These are phyloP conservation scores for Azolla pinnata DNA, from an alignment of 75 land plant genomes.

Conservation along the genomic window DNA sequence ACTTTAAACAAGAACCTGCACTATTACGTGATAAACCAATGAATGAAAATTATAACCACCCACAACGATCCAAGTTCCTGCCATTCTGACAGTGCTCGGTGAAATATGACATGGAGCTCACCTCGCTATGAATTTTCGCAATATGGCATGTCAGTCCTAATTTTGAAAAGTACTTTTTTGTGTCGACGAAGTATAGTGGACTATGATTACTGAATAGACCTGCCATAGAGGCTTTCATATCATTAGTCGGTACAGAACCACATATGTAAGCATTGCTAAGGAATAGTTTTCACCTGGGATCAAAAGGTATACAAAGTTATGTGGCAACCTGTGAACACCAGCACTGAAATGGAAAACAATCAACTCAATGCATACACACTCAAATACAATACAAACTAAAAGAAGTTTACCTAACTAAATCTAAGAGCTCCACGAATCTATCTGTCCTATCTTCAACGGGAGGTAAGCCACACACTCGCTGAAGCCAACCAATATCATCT, in stretches of 20 bases:
- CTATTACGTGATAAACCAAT: neutral
- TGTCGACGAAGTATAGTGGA: conserved; percentile 78
- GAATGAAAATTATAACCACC: neutral
- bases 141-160: conserved; percentile 90
- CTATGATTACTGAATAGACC: conserved; percentile 47
- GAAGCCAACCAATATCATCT: conserved; percentile 38
- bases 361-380: neutral
- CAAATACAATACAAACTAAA: neutral
- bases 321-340: conserved; percentile 28
- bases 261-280: neutral
- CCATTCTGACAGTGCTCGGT: neutral
- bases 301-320: conserved; percentile 25
- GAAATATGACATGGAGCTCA: conserved; percentile 5
- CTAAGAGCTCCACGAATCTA: conserved; percentile 8
- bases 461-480: conserved; percentile 13
- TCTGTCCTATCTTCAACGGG: conserved; percentile 34
- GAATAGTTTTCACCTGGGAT: conserved; percentile 16
- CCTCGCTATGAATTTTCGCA: conserved; percentile 97
- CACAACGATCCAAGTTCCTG: neutral
- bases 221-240: conserved; percentile 2
- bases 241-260: neutral
- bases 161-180: conserved; percentile 76
- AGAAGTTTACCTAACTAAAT: conserved; percentile 5
- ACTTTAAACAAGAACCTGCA: too few species aligned
- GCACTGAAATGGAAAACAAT: conserved; percentile 12